Conservation (phyloP, 1,284 basidiomycete genomes). For the Hemileia vastatrix region DNA sequence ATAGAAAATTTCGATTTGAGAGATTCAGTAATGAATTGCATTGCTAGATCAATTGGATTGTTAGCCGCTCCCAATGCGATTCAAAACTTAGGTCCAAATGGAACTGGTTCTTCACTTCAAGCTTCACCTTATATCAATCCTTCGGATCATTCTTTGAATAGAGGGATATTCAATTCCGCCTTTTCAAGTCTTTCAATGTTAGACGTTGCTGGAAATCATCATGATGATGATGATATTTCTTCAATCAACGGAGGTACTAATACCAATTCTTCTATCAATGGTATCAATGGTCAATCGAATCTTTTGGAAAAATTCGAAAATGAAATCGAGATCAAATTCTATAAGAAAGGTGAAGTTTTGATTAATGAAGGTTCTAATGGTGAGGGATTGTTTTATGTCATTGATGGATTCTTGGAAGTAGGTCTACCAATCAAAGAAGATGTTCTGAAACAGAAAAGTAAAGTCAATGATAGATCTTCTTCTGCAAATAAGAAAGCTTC, state of each 20-base stretch:
- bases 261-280: neutral
- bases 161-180: neutral
- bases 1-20: constrained; percentile 20
- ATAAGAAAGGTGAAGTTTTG: neutral
- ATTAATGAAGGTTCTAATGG: neutral
- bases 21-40: constrained; percentile 1
- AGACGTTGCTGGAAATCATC: neutral
- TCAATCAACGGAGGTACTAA: too few species aligned
- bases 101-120: neutral
- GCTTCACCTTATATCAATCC: neutral
- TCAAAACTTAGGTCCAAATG: too few species aligned
- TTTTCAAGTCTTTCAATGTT: neutral
- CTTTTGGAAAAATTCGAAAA: neutral
- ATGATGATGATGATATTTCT: neutral
- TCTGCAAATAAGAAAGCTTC: neutral
- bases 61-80: neutral
- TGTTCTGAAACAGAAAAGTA: constrained; percentile 21
- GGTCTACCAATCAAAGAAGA: neutral
- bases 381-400: neutral
- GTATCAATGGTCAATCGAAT: too few species aligned
- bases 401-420: constrained; percentile 2
- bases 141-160: neutral
- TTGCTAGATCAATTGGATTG: neutral
- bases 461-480: neutral
- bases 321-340: neutral